A percentile compares a stretch with the other conserved stretches of the same genome.
Conservation (phyloP, 1,284 basidiomycete species). For the Cryptococcus sp. region DNA sequence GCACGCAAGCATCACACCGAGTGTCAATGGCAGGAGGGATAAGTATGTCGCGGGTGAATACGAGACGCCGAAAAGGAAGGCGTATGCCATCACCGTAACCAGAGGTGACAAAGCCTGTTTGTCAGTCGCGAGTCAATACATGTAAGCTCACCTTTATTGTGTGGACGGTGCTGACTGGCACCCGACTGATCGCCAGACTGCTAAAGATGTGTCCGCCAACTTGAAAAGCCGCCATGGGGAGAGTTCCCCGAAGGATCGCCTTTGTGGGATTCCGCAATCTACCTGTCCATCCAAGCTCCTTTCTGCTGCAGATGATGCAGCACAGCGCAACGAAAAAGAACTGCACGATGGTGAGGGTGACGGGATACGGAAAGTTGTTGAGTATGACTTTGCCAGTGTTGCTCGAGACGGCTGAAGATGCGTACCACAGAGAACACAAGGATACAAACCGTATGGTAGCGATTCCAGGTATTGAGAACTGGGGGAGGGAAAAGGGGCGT, state of each 20-base stretch:
- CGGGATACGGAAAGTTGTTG: slow-evolving; percentile 53
- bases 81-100: slow-evolving; percentile 95
- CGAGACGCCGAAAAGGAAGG: slow-evolving; percentile 84
- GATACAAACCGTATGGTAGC: slow-evolving; percentile 49
- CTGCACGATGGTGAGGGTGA: slow-evolving; percentile 87
- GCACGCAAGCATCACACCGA: slow-evolving; percentile 97
- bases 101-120: slow-evolving; percentile 87
- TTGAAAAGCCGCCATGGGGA: slow-evolving; percentile 89
- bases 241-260: slow-evolving; percentile 72
- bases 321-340: slow-evolving; percentile 90
- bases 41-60: slow-evolving; percentile 91
- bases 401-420: slow-evolving; percentile 53
- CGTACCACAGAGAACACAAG: slow-evolving; percentile 54
- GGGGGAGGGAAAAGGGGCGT: slow-evolving; percentile 26
- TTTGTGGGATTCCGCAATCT: slow-evolving; percentile 69
- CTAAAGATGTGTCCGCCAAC: slow-evolving; percentile 97
- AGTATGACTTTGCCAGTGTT: slow-evolving; percentile 56
- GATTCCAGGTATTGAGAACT: slow-evolving; percentile 30
- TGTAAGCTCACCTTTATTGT: slow-evolving; percentile 83
- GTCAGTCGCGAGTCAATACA: slow-evolving; percentile 5
- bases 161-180: slow-evolving; percentile 96
- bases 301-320: slow-evolving; percentile 76
- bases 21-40: slow-evolving; percentile 88
- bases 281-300: slow-evolving; percentile 59
- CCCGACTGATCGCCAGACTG: slow-evolving; percentile 92